Percentiles rank a stretch among this genome's conserved stretches.
Evolutionary conservation across 805 yeast species (phyloP).

Genomic region (Candida ovalis): DNA sequence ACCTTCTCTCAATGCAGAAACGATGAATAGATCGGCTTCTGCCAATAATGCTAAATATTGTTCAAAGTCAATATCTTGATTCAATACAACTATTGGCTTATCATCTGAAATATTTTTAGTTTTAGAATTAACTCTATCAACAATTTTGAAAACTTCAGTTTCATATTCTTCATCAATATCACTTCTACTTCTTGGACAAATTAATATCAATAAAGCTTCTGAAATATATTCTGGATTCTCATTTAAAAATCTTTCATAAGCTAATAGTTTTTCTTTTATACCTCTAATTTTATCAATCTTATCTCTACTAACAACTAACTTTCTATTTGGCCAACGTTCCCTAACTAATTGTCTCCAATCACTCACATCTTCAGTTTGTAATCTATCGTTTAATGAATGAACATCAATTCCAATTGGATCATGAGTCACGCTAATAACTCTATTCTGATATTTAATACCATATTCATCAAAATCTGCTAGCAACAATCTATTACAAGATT

Average conservation of each 20-base stretch:
- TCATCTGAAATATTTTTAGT: conserved; percentile 66
- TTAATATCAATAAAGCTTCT: conserved; percentile 74
- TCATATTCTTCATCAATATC: conserved; percentile 60
- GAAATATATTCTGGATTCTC: conserved; percentile 69
- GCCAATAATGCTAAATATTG: conserved; percentile 83
- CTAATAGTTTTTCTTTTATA: conserved; percentile 77
- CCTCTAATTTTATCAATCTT: conserved; percentile 87
- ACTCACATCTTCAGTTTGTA: conserved; percentile 44
- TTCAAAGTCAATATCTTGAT: conserved; percentile 83
- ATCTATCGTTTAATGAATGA: conserved; percentile 42
- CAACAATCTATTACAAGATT: conserved; percentile 79
- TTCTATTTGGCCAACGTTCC: conserved; percentile 72
- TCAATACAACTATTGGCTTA: conserved; percentile 83
- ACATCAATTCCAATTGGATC: conserved; percentile 82
- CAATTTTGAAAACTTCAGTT: conserved; percentile 68
- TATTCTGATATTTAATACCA: conserved; percentile 59
- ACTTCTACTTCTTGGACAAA: conserved; percentile 58
- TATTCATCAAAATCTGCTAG: conserved; percentile 73
- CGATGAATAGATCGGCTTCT: conserved; percentile 86
- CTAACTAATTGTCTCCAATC: conserved; percentile 69
- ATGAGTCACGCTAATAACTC: conserved; percentile 50
- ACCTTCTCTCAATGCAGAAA: conserved; percentile 92
- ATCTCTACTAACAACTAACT: conserved; percentile 80
- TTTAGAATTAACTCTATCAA: conserved; percentile 79
- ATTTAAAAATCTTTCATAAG: conserved; percentile 75